These are phyloP conservation scores for Oenanthe sinensis DNA, from an alignment of 129 eudicot genomes.

Conservation along the genomic window DNA sequence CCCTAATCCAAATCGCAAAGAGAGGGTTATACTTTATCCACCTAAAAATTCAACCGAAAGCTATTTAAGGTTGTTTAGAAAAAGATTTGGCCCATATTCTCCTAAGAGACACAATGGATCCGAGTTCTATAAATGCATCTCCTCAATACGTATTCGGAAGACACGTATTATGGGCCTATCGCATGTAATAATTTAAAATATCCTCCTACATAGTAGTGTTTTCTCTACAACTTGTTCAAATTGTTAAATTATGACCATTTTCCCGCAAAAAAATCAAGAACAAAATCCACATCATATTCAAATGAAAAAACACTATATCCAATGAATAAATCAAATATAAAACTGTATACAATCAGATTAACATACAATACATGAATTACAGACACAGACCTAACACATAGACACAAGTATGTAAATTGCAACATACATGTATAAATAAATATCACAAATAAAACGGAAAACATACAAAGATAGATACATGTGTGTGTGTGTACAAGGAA, in stretches of 20 bases:
- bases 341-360: background rate
- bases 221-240: background rate
- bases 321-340: background rate
- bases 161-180: background rate
- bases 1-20: too few species aligned
- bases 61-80: too few species aligned
- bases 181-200: background rate
- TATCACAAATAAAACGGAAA: background rate
- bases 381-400: background rate
- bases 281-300: background rate
- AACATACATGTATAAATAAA: background rate
- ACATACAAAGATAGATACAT: background rate
- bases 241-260: background rate
- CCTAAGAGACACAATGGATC: background rate
- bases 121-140: background rate
- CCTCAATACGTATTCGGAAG: background rate
- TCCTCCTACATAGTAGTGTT: background rate
- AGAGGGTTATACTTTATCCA: background rate
- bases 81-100: too few species aligned
- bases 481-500: background rate
- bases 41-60: too few species aligned
- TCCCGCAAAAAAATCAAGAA: background rate
- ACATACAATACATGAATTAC: background rate
- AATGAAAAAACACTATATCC: background rate
- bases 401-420: background rate